These are phyloP conservation scores for Cylindrotheca closterium DNA, from an alignment of 108 stramenopile genomes.

Conservation along the genomic window DNA sequence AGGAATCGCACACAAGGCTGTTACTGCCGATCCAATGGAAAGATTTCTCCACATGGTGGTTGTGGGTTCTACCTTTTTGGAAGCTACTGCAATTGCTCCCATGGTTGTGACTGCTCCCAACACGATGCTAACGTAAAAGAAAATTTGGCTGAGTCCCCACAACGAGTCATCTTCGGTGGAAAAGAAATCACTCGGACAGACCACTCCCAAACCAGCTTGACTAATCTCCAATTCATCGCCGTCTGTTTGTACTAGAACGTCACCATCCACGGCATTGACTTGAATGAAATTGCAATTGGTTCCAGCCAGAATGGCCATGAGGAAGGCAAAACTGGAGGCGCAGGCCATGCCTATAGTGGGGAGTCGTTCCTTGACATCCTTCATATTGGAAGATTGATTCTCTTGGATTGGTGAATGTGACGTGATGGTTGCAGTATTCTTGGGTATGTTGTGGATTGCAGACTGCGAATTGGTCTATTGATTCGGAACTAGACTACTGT, in stretches of 20 bases:
- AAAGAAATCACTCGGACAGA: conserved; percentile 22
- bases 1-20: conserved; percentile 34
- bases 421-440: no score
- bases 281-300: conserved; percentile 29
- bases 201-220: conserved; percentile 19
- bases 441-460: no score
- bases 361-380: conserved; percentile 14
- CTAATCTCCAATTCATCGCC: conserved; percentile 8
- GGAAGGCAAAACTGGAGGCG: conserved; percentile 19
- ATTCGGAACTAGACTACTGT: no score
- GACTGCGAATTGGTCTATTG: no score
- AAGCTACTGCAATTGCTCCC: conserved; percentile 20
- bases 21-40: conserved; percentile 19
- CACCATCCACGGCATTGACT: conserved; percentile 23
- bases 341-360: conserved; percentile 24
- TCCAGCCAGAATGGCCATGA: conserved; percentile 15
- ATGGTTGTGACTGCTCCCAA: conserved; percentile 18
- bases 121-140: conserved; percentile 16
- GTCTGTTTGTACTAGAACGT: conserved; percentile 6
- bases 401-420: no score
- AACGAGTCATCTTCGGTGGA: conserved; percentile 15
- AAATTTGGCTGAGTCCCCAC: conserved; percentile 34
- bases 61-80: conserved; percentile 22
- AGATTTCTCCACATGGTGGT: conserved; percentile 31
- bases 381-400: no score